Evolutionary conservation across 2,329 filamentous ascomycete genomes (phyloP).

Genomic region (Sporothrix brunneoviolacea): DNA sequence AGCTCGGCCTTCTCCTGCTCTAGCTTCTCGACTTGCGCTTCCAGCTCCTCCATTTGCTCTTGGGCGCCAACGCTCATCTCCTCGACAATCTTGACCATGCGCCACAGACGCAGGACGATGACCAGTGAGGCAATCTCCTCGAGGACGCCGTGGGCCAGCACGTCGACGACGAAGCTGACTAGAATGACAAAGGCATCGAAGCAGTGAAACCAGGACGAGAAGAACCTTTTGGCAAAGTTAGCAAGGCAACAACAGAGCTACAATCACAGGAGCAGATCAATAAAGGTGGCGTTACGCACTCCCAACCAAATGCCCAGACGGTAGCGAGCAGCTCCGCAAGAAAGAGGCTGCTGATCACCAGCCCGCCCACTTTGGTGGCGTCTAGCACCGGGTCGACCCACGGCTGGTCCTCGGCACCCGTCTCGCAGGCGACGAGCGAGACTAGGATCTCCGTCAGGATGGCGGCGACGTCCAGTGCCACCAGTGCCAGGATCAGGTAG

Average conservation of each 20-base stretch:
- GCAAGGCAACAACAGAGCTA: background rate
- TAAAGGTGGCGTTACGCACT: slow-evolving; percentile 1
- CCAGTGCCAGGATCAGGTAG: slow-evolving; percentile 36
- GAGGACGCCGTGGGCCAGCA: slow-evolving; percentile 51
- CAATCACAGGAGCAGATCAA: background rate
- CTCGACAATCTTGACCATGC: slow-evolving; percentile 64
- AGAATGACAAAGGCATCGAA: slow-evolving; percentile 60
- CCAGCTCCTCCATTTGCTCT: slow-evolving; percentile 54
- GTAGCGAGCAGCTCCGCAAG: slow-evolving; percentile 51
- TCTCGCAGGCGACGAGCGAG: slow-evolving; percentile 42
- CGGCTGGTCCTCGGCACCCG: slow-evolving; percentile 30
- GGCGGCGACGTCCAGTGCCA: slow-evolving; percentile 39
- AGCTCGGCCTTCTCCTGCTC: slow-evolving; percentile 39
- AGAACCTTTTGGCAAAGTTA: slow-evolving; percentile 38
- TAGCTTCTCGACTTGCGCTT: slow-evolving; percentile 44
- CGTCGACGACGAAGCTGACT: slow-evolving; percentile 54
- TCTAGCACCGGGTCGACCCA: slow-evolving; percentile 35
- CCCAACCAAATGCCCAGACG: slow-evolving; percentile 54
- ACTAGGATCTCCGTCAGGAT: slow-evolving; percentile 43
- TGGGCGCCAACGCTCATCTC: slow-evolving; percentile 58
- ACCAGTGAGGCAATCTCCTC: slow-evolving; percentile 62
- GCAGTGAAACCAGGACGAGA: slow-evolving; percentile 52
- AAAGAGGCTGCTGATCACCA: slow-evolving; percentile 59
- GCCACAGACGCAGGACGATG: slow-evolving; percentile 59
- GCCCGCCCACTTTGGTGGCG: slow-evolving; percentile 43